Evolutionary conservation across 768 basidiomycete genomes (phyloP), one percentile per base, ranked within the genome.

Genomic region (Trametes sanguinea): DNA sequence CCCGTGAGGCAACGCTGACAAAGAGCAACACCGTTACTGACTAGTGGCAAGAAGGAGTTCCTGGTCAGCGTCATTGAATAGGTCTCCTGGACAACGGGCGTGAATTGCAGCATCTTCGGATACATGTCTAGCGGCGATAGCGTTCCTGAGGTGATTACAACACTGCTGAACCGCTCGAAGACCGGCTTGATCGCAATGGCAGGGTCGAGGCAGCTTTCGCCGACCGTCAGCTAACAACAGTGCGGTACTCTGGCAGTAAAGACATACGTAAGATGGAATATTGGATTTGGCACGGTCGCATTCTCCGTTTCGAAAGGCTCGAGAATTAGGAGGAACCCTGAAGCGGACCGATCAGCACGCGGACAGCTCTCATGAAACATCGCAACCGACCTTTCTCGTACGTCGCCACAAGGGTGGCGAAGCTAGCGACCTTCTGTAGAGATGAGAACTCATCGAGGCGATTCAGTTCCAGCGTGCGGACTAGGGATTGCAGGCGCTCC

Each of bases 71-170:
- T 95, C 97, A 99, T 99, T 1, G 96, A 85, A 76, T 99, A 99
- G 1, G 92, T 93, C 75, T 98, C 95, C 77, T 95, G 92, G 6
- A 98, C 92, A 17, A 96, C 95, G 2, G 97, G 95, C 16, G 92
- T 93, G 75, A 99, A 99, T 67, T 95, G 94, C 33, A 99, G 81
- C 92, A 99, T 99, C 77, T 98, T 99, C 11, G 97, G 97, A 74
- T 99, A 99, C 97, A 99, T 99, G 76, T 99, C 97, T 60, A 99
- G 76, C 2, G 97, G 97, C 1, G 95, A 98, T 68, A 99, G 94
- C 10, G 97, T 99, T 68, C 97, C 97, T 4, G 95, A 98, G 0
- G 97, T 99, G 73, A 99, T 99, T 65, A 99, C 94, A 22, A 99
- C 97, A 63, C 91, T 94, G 73, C 93, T 95, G 73, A 98, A 99